phyloP scores from a whole-genome alignment of 2,329 filamentous ascomycete species.

The Colletotrichum sp. region DNA sequence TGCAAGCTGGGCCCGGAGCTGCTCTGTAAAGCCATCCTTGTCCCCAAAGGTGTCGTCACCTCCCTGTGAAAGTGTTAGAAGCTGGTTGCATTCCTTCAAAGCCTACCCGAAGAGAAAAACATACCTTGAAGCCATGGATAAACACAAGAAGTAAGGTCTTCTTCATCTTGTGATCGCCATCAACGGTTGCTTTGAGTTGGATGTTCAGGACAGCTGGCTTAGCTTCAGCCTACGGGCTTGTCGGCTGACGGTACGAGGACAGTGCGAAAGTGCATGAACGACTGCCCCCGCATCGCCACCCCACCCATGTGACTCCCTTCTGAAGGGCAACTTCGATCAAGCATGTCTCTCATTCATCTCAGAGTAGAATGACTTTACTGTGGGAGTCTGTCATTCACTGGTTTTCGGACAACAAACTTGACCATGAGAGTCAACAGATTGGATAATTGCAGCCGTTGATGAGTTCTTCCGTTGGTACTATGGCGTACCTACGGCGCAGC shows the following conservation, averaged over 20 bases:
- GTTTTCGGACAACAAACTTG: not conserved
- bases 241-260: not conserved
- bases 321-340: not conserved
- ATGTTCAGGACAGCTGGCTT: not conserved
- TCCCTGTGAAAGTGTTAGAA: conserved; percentile 53
- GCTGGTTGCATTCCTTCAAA: not conserved
- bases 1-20: conserved; percentile 69
- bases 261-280: not conserved
- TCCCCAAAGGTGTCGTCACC: conserved; percentile 78
- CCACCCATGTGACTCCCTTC: conserved; percentile 8
- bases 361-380: not conserved
- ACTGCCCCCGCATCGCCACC: conserved; percentile 15
- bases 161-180: conserved; percentile 61
- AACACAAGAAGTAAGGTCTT: conserved; percentile 84
- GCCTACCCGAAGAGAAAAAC: not conserved
- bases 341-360: not conserved
- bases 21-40: conserved; percentile 69
- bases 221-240: not conserved
- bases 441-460: not conserved
- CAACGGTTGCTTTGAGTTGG: not conserved
- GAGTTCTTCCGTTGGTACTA: not conserved
- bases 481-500: not conserved
- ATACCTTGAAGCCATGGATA: conserved; percentile 86
- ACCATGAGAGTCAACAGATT: not conserved
- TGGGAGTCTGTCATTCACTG: not conserved